These are phyloP conservation scores for Cucumis melo DNA, from an alignment of 306 rosid species.

Conservation along the genomic window DNA sequence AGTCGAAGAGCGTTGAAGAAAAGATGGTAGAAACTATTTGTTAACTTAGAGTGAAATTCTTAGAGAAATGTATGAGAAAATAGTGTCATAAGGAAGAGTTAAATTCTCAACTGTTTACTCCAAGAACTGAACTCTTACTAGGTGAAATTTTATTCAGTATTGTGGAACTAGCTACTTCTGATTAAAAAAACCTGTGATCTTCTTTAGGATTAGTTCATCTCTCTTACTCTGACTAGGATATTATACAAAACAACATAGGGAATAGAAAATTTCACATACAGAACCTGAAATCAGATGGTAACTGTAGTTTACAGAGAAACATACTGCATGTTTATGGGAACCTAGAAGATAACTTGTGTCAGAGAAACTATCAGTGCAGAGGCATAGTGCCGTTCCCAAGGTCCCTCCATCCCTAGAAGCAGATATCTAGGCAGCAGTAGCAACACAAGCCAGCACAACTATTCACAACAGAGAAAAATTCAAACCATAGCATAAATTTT, in stretches of 20 bases:
- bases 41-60: neutral
- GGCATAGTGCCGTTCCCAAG: neutral
- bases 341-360: neutral
- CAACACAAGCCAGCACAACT: slow-evolving; percentile 37
- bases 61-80: neutral
- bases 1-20: neutral
- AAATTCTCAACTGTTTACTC: neutral
- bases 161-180: neutral
- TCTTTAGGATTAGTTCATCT: neutral
- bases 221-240: neutral
- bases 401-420: slow-evolving; percentile 15
- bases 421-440: slow-evolving; percentile 36
- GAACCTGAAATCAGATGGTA: neutral
- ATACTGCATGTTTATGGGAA: neutral
- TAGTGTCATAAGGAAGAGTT: neutral
- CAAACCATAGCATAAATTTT: neutral
- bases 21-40: neutral
- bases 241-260: neutral
- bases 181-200: neutral
- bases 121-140: neutral
- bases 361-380: neutral
- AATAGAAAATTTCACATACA: neutral
- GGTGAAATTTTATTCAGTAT: neutral
- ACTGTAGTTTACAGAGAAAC: neutral
- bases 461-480: neutral